These are phyloP conservation scores for Colletotrichum musae DNA, from an alignment of 2,329 filamentous ascomycete genomes.

Conservation along the genomic window DNA sequence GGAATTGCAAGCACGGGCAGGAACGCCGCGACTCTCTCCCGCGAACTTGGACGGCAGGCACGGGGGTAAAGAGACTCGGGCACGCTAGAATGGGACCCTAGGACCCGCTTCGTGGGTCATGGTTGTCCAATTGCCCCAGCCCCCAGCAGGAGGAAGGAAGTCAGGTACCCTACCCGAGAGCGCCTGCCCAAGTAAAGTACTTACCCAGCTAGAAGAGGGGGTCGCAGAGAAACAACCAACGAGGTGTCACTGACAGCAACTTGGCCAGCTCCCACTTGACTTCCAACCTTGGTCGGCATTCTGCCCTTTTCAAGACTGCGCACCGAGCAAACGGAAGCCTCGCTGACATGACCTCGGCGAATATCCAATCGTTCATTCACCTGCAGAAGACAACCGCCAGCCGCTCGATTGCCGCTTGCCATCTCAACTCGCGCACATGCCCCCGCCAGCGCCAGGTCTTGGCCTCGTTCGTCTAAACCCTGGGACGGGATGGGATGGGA, in stretches of 20 bases:
- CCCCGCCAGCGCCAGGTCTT: neutral
- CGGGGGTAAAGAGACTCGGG: conserved; percentile 19
- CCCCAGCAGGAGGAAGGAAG: neutral
- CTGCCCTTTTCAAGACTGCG: conserved; percentile 5
- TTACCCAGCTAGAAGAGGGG: too few species aligned
- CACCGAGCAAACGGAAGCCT: too few species aligned
- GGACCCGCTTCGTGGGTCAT: conserved; percentile 23
- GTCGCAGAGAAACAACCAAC: neutral
- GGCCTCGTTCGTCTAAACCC: conserved; percentile 17
- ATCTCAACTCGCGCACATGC: conserved; percentile 4
- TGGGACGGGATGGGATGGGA: neutral
- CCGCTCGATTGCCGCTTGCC: conserved; percentile 4
- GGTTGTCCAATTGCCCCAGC: conserved; percentile 13
- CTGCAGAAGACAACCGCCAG: neutral
- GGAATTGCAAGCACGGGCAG: too few species aligned
- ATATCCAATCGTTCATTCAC: neutral
- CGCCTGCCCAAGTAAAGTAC: neutral
- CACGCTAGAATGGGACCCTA: neutral
- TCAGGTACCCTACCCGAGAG: neutral
- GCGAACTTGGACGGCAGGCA: conserved; percentile 21
- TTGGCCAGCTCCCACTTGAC: conserved; percentile 11
- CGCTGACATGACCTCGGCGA: conserved; percentile 15
- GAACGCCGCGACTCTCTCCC: conserved; percentile 20
- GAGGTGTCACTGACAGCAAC: conserved; percentile 25
- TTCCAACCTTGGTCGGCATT: neutral